phyloP scores from a whole-genome alignment of 2,329 filamentous ascomycete species.

The Trichoderma pleuroti region DNA sequence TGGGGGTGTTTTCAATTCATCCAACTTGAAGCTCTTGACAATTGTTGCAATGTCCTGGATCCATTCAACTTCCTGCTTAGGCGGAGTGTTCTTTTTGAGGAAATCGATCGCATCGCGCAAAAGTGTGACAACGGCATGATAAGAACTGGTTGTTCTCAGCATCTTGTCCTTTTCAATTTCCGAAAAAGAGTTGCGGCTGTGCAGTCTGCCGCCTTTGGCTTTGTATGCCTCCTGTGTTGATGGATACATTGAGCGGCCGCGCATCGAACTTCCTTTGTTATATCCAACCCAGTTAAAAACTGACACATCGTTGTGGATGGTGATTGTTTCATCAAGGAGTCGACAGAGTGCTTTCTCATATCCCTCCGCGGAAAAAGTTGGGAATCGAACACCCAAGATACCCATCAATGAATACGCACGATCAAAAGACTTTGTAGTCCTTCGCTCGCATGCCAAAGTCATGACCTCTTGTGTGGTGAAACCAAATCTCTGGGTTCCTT shows the following conservation, averaged over 20 bases:
- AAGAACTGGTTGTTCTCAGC: not conserved
- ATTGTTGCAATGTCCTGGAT: not conserved
- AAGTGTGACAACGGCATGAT: not conserved
- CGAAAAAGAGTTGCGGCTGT: not conserved
- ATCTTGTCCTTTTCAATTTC: constrained; percentile 1
- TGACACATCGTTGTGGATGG: constrained; percentile 13
- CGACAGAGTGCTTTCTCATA: constrained; percentile 17
- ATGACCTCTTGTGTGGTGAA: constrained; percentile 16
- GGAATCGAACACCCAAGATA: constrained; percentile 16
- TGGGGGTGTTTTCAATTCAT: not conserved
- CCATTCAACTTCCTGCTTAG: constrained; percentile 13
- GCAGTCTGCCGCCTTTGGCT: not conserved
- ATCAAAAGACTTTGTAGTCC: constrained; percentile 11
- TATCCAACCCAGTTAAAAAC: constrained; percentile 19
- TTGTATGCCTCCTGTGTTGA: constrained; percentile 12
- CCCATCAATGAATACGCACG: constrained; percentile 20
- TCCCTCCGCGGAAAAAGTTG: constrained; percentile 18
- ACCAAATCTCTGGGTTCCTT: not conserved
- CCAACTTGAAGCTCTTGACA: not conserved
- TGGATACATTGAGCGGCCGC: constrained; percentile 20
- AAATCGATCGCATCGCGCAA: constrained; percentile 4
- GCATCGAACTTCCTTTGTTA: constrained; percentile 13
- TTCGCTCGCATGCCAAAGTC: constrained; percentile 6
- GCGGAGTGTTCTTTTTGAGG: not conserved
- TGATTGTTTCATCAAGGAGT: constrained; percentile 17